These are phyloP conservation scores for Trametes villosa DNA, from an alignment of 768 basidiomycete genomes.

Conservation along the genomic window DNA sequence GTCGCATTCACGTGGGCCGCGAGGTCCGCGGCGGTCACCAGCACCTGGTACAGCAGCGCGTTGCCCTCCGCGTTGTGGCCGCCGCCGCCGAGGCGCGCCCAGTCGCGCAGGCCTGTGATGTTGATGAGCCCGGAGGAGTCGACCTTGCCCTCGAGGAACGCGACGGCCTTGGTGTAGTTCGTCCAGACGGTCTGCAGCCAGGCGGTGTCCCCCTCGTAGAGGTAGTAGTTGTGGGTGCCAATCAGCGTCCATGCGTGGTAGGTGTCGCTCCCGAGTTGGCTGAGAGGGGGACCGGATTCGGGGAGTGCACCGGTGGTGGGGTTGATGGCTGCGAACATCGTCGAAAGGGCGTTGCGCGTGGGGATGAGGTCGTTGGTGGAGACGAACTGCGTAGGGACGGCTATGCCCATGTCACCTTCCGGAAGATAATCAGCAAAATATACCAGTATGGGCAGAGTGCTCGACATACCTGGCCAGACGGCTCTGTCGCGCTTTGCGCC, in stretches of 20 bases:
- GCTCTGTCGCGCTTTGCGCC: constrained; percentile 63
- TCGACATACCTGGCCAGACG: constrained; percentile 58
- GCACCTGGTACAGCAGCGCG: constrained; percentile 57
- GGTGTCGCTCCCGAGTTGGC: constrained; percentile 51
- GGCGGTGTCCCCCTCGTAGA: constrained; percentile 55
- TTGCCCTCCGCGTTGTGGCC: constrained; percentile 62
- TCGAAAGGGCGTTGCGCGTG: constrained; percentile 59
- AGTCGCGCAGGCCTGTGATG: constrained; percentile 59
- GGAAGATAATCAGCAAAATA: background rate
- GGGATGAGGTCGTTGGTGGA: constrained; percentile 62
- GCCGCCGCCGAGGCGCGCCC: constrained; percentile 59
- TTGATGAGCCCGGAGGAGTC: constrained; percentile 54
- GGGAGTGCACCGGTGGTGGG: constrained; percentile 58
- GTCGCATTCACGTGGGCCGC: constrained; percentile 44
- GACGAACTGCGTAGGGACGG: constrained; percentile 62
- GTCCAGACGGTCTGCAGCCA: constrained; percentile 57
- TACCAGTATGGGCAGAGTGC: background rate
- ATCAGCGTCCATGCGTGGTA: constrained; percentile 67
- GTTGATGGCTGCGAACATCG: constrained; percentile 59
- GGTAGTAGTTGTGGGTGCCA: constrained; percentile 58
- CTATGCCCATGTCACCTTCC: constrained; percentile 64
- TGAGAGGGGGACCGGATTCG: constrained; percentile 52
- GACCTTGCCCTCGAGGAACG: constrained; percentile 57
- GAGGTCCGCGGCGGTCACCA: constrained; percentile 51
- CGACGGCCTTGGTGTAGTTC: constrained; percentile 61